These are phyloP conservation scores for Cornus kousa DNA, from an alignment of 148 eudicot species.

Conservation along the genomic window DNA sequence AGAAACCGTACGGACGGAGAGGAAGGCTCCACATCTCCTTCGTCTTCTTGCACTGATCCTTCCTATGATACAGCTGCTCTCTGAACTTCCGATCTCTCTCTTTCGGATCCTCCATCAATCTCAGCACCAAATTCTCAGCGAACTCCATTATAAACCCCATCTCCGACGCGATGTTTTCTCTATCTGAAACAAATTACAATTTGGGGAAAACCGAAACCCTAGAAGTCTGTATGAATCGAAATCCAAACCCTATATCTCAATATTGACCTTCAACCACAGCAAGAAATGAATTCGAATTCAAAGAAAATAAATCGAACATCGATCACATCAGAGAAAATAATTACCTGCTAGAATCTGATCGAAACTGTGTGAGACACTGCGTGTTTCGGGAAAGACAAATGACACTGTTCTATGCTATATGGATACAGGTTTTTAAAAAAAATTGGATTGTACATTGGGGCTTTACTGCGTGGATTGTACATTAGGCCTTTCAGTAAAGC, in stretches of 20 bases:
- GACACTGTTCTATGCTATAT: too few species aligned
- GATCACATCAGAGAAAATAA: not conserved
- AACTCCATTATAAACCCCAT: constrained; percentile 91
- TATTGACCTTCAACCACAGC: not conserved
- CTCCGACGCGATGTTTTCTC: not conserved
- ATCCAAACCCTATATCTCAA: not conserved
- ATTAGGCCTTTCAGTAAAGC: too few species aligned
- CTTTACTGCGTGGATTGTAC: too few species aligned
- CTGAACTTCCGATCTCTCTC: constrained; percentile 79
- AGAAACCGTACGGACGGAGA: constrained; percentile 87
- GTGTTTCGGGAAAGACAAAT: too few species aligned
- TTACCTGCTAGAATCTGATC: too few species aligned
- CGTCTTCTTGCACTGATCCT: constrained; percentile 68
- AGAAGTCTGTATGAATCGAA: not conserved
- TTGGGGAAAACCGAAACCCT: not conserved
- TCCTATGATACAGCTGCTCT: constrained; percentile 62
- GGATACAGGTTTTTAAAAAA: too few species aligned
- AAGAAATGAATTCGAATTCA: not conserved
- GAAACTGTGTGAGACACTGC: too few species aligned
- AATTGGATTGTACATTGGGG: too few species aligned
- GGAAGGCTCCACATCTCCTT: constrained; percentile 87
- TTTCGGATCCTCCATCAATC: constrained; percentile 83
- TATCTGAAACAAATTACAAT: not conserved
- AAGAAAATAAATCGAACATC: not conserved
- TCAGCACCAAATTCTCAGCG: constrained; percentile 76